Percentiles rank a stretch among this genome's conserved stretches.
These are phyloP conservation scores for Tuber indicum DNA, from an alignment of 495 filamentous ascomycete genomes.

Conservation along the genomic window DNA sequence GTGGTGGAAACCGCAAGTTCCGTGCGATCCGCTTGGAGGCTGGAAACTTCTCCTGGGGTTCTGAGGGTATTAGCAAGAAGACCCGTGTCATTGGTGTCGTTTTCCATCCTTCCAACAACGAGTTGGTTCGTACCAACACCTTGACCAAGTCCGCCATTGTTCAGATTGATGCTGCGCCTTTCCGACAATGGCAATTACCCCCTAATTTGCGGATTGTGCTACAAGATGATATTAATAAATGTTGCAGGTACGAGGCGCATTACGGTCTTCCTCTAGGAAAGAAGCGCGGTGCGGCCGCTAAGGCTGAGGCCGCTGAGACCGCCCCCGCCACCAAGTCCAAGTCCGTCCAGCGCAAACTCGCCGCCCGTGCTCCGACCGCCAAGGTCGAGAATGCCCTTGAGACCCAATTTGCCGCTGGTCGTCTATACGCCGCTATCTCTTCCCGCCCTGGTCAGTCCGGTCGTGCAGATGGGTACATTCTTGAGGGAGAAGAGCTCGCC, in stretches of 20 bases:
- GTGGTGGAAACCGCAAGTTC: slow-evolving; percentile 99
- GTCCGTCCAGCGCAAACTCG: slow-evolving; percentile 91
- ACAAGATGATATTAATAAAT: slow-evolving; percentile 7
- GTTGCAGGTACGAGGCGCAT: slow-evolving; percentile 76
- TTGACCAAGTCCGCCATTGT: slow-evolving; percentile 97
- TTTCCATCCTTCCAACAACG: slow-evolving; percentile 99
- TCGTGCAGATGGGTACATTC: slow-evolving; percentile 91
- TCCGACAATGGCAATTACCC: slow-evolving; percentile 73
- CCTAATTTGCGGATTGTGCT: not conserved
- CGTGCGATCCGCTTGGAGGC: slow-evolving; percentile 97
- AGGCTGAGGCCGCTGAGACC: slow-evolving; percentile 53
- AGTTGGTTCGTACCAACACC: slow-evolving; percentile 99
- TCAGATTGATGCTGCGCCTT: slow-evolving; percentile 95
- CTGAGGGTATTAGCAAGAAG: slow-evolving; percentile 95
- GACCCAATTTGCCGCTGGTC: slow-evolving; percentile 98
- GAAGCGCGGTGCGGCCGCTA: slow-evolving; percentile 72
- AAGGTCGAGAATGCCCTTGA: slow-evolving; percentile 91
- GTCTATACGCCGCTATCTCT: slow-evolving; percentile 85
- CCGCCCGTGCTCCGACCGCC: slow-evolving; percentile 71
- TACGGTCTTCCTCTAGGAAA: slow-evolving; percentile 85
- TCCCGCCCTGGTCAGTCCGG: slow-evolving; percentile 94
- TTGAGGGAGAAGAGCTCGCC: slow-evolving; percentile 97
- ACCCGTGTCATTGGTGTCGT: slow-evolving; percentile 94
- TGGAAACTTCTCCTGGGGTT: slow-evolving; percentile 99
- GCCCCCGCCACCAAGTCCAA: slow-evolving; percentile 51